Base-by-base conservation (phyloP, 192 early-diverging fungal species). In the Coemansia biformis region DNA sequence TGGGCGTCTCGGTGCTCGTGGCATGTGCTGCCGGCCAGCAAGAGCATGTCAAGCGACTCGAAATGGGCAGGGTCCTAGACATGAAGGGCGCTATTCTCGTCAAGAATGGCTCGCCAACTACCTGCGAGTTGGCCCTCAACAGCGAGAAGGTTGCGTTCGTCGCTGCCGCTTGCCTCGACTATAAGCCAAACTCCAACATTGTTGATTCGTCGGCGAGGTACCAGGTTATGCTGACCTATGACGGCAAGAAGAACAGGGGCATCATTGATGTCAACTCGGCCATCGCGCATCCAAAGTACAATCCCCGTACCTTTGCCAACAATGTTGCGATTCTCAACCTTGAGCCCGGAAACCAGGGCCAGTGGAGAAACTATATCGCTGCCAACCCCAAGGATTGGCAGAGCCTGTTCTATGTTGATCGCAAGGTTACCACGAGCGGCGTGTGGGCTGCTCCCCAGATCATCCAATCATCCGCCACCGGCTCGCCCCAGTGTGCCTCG, bases 301-400 rank as follows among this genome's bases (percentile, higher is more conserved):
- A 70, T 37, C 66, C 59, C 0, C 30, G 28, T 0, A 46, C 55
- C 10, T 70, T 57, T 63, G 66, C 66, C 5, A 70, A 70, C 43
- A 70, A 70, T 24, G 40, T 70, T 14, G 66, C 66, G 1, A 26
- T 70, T 0, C 16, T 70, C 10, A 53, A 51, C 41, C 55, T 58
- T 19, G 43, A 51, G 23, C 35, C 17, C 4, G 26, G 39, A 8
- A 29, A 33, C 8, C 22, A 39, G 16, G 26, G 22, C 4, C 5
- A 43, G 35, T 63, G 50, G 44, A 58, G 54, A 15, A 70, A 70
- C 66, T 70, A 70, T 30, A 70, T 70, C 51, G 66, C 51, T 0
- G 66, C 66, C 5, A 61, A 70, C 16, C 59, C 54, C 8, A 37
- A 10, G 3, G 66, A 70, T 13, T 70, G 66, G 66, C 28, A 38